Percentiles rank a stretch among this genome's conserved stretches.
phyloP scores from a whole-genome alignment of 2,329 filamentous ascomycete species.

The Fusarium sp. region DNA sequence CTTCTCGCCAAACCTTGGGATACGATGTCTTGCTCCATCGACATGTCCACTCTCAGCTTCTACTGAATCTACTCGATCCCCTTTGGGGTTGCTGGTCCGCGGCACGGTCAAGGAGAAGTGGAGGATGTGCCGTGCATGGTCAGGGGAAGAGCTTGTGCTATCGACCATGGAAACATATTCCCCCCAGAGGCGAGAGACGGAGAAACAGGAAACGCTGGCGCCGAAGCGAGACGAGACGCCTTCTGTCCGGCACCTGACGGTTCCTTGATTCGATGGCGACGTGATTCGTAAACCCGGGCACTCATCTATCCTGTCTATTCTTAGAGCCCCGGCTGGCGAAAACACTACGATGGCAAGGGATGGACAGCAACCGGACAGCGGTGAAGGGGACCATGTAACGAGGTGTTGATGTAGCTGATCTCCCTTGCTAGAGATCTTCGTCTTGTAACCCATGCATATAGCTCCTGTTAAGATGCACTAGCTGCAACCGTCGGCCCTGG shows the following conservation, averaged over 20 bases:
- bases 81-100: slow-evolving; percentile 12
- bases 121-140: slow-evolving; percentile 24
- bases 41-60: slow-evolving; percentile 10
- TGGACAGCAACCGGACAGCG: slow-evolving; percentile 22
- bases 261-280: slow-evolving; percentile 19
- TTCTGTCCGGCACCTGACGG: slow-evolving; percentile 18
- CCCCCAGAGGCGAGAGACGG: neutral
- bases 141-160: slow-evolving; percentile 17
- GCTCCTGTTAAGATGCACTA: slow-evolving; percentile 22
- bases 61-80: slow-evolving; percentile 1
- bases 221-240: slow-evolving; percentile 15
- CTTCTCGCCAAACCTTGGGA: slow-evolving; percentile 5
- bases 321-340: slow-evolving; percentile 18
- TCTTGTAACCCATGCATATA: slow-evolving; percentile 5
- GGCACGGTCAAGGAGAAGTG: slow-evolving; percentile 4
- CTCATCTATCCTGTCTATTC: slow-evolving; percentile 30
- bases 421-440: slow-evolving; percentile 32
- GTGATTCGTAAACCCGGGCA: slow-evolving; percentile 5
- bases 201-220: slow-evolving; percentile 38
- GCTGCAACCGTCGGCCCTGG: slow-evolving; percentile 1
- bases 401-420: slow-evolving; percentile 31
- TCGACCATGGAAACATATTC: slow-evolving; percentile 1
- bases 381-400: slow-evolving; percentile 29
- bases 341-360: slow-evolving; percentile 25
- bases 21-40: slow-evolving; percentile 25